Conservation (phyloP, 805 yeast species). For the Kuraishia molischiana region DNA sequence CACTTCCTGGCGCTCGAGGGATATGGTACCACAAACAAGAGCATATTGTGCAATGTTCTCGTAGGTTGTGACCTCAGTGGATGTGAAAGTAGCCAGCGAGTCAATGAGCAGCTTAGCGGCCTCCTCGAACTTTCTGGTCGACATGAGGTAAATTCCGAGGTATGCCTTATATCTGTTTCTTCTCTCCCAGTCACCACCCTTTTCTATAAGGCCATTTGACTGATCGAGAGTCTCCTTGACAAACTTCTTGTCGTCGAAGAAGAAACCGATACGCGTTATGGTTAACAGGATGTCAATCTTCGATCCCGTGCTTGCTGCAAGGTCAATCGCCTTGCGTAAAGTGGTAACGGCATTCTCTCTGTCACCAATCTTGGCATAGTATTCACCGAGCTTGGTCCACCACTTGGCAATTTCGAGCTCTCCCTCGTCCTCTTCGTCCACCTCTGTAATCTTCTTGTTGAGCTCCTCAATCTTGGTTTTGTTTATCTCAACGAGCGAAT, state of each 20-base stretch:
- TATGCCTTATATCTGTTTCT: conserved; percentile 91
- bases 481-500: conserved; percentile 41
- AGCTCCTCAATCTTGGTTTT: conserved; percentile 40
- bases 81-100: conserved; percentile 90
- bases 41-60: conserved; percentile 87
- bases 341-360: conserved; percentile 57
- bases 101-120: conserved; percentile 83
- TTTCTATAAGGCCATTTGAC: conserved; percentile 69
- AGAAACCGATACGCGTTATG: conserved; percentile 80
- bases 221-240: conserved; percentile 67
- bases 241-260: conserved; percentile 67
- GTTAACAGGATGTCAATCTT: conserved; percentile 83
- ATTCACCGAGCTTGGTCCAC: conserved; percentile 78
- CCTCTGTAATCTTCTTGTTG: conserved; percentile 42
- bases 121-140: conserved; percentile 77
- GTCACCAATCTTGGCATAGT: conserved; percentile 81
- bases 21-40: conserved; percentile 75
- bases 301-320: conserved; percentile 79
- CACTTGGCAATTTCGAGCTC: conserved; percentile 73
- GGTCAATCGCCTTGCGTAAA: conserved; percentile 61
- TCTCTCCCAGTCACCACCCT: conserved; percentile 99
- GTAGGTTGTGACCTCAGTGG: conserved; percentile 81
- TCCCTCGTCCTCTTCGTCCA: conserved; percentile 70
- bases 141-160: conserved; percentile 71
- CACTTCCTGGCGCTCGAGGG: conserved; percentile 75